A percentile compares a stretch with the other conserved stretches of the same genome.
Evolutionary conservation across 768 basidiomycete species (phyloP).

Genomic region (Xerocomellus amylosporus): DNA sequence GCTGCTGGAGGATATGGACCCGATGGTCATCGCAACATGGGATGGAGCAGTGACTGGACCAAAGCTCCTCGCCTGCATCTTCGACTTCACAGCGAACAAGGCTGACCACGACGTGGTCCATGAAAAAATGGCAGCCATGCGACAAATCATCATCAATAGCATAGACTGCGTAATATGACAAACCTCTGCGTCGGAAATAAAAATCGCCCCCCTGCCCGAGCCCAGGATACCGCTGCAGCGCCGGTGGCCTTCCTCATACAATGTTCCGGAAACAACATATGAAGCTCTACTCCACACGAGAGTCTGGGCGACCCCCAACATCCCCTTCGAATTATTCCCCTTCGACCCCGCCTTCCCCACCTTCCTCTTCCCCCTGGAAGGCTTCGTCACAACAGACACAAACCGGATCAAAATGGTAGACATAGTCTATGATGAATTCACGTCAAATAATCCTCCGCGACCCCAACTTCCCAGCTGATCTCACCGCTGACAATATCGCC

Average conservation of each 20-base stretch:
- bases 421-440: neutral
- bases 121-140: neutral
- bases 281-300: neutral
- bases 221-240: neutral
- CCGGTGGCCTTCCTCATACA: neutral
- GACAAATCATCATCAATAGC: neutral
- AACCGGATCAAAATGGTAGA: neutral
- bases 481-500: neutral
- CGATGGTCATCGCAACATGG: neutral
- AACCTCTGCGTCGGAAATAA: neutral
- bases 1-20: neutral
- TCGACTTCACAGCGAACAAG: neutral
- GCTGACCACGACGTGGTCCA: neutral
- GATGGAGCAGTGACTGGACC: neutral
- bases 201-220: neutral
- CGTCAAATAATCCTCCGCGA: neutral
- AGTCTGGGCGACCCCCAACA: neutral
- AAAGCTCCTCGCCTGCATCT: neutral
- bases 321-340: neutral
- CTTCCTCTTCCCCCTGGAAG: neutral
- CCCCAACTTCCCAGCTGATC: neutral
- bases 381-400: neutral
- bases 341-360: neutral
- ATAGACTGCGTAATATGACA: neutral
- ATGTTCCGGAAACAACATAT: neutral